Conservation (phyloP, 768 basidiomycete genomes). For the Thelephora ganbajun region DNA sequence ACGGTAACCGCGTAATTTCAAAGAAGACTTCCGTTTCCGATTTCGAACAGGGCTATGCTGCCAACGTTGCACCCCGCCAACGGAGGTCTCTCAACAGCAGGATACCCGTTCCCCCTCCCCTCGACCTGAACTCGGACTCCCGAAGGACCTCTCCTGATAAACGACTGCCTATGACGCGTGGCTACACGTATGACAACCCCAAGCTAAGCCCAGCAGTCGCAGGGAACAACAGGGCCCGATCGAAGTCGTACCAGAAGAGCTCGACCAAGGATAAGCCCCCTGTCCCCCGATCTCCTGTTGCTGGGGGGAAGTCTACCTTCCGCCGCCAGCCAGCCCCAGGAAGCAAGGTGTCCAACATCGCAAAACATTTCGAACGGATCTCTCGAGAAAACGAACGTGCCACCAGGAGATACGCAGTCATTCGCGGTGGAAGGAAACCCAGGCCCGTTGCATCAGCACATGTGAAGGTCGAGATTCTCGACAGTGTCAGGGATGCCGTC, state of each 20-base stretch:
- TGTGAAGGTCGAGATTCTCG: constrained; percentile 78
- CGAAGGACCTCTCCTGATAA: constrained; percentile 68
- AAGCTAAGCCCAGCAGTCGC: background rate
- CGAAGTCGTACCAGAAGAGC: background rate
- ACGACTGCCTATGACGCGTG: constrained; percentile 17
- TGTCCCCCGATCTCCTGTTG: constrained; percentile 19
- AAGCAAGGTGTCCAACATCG: constrained; percentile 73
- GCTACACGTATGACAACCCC: background rate
- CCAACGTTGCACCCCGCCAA: constrained; percentile 72
- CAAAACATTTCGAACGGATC: constrained; percentile 83
- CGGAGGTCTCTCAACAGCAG: constrained; percentile 31
- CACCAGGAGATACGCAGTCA: constrained; percentile 71
- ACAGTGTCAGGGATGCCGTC: constrained; percentile 85
- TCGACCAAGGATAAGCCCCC: constrained; percentile 22
- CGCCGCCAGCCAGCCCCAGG: constrained; percentile 39
- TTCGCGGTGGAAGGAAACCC: constrained; percentile 63
- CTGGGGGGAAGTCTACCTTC: constrained; percentile 35
- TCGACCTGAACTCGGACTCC: constrained; percentile 43
- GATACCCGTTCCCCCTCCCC: constrained; percentile 36
- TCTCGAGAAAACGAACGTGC: constrained; percentile 60
- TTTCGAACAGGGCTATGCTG: constrained; percentile 84
- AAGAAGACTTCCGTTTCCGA: constrained; percentile 63
- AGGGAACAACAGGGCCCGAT: background rate
- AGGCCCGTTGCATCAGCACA: constrained; percentile 84
- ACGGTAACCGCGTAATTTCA: constrained; percentile 32